These are phyloP conservation scores for Conoideocrella luteorostrata DNA, from an alignment of 2,329 filamentous ascomycete genomes.

Conservation along the genomic window DNA sequence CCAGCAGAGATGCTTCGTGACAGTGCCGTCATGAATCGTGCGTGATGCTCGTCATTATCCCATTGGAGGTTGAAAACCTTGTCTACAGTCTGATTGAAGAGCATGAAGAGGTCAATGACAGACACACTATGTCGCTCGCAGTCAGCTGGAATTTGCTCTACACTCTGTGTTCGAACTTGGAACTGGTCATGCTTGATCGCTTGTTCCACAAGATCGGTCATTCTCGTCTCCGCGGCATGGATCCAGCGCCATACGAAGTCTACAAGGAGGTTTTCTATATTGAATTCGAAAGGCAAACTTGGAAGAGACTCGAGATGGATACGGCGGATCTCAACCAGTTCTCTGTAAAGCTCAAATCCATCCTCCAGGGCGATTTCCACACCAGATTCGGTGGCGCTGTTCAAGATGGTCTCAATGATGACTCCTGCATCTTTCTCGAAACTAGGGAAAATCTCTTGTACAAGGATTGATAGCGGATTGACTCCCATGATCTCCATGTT, in stretches of 20 bases:
- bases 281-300: constrained; percentile 70
- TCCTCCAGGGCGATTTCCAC: constrained; percentile 82
- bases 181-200: constrained; percentile 90
- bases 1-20: constrained; percentile 79
- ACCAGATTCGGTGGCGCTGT: constrained; percentile 60
- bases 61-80: constrained; percentile 82
- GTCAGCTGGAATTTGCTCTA: constrained; percentile 60
- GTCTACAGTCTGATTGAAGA: constrained; percentile 88
- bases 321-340: constrained; percentile 75
- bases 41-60: constrained; percentile 89
- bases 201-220: constrained; percentile 79
- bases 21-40: constrained; percentile 93
- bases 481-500: constrained; percentile 81
- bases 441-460: constrained; percentile 78
- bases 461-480: constrained; percentile 60
- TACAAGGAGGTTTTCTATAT: constrained; percentile 77
- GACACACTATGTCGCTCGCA: constrained; percentile 89
- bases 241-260: constrained; percentile 98
- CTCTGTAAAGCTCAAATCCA: constrained; percentile 88
- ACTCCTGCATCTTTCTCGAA: constrained; percentile 87
- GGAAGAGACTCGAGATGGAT: constrained; percentile 75
- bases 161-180: constrained; percentile 60
- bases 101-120: constrained; percentile 85
- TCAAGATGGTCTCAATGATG: constrained; percentile 74
- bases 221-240: constrained; percentile 67